Conservation (phyloP, 2,329 filamentous ascomycete species). For the Alternaria consortialis region DNA sequence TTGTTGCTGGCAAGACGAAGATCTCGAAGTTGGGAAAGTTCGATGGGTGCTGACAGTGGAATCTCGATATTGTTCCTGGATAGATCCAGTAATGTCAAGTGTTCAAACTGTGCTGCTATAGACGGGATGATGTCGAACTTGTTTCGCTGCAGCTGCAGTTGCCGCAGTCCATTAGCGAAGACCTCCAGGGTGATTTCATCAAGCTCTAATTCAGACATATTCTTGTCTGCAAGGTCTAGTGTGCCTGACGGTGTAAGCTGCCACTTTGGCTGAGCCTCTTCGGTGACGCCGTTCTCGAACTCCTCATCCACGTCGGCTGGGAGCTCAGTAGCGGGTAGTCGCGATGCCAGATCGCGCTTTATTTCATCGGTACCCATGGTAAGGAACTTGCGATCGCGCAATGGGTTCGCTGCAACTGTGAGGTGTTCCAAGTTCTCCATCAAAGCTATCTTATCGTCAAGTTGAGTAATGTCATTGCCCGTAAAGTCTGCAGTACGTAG, state of each 20-base stretch:
- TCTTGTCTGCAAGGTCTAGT: slow-evolving; percentile 55
- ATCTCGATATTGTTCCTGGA: slow-evolving; percentile 77
- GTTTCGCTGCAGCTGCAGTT: slow-evolving; percentile 80
- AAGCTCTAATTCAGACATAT: slow-evolving; percentile 51
- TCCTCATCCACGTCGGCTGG: slow-evolving; percentile 12
- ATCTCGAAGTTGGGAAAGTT: slow-evolving; percentile 77
- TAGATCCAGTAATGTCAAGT: slow-evolving; percentile 75
- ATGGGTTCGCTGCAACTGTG: slow-evolving; percentile 84
- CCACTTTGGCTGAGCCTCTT: slow-evolving; percentile 30
- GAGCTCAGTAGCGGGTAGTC: slow-evolving; percentile 61
- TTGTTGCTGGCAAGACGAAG: slow-evolving; percentile 79
- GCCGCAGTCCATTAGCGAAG: slow-evolving; percentile 60
- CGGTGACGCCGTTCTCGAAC: slow-evolving; percentile 7
- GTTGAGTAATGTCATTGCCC: slow-evolving; percentile 78
- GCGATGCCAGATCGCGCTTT: slow-evolving; percentile 74
- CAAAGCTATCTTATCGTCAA: slow-evolving; percentile 78
- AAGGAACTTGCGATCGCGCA: slow-evolving; percentile 86
- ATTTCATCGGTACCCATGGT: slow-evolving; percentile 82
- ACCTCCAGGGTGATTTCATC: slow-evolving; percentile 51
- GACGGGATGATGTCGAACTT: slow-evolving; percentile 73
- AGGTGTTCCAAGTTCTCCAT: slow-evolving; percentile 83
- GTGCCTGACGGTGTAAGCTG: slow-evolving; percentile 48
- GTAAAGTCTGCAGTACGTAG: slow-evolving; percentile 83
- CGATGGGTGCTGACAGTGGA: slow-evolving; percentile 58
- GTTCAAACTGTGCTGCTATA: slow-evolving; percentile 74